Base-by-base conservation (phyloP, 2,329 filamentous ascomycete species). In the Microdochium bolleyi region DNA sequence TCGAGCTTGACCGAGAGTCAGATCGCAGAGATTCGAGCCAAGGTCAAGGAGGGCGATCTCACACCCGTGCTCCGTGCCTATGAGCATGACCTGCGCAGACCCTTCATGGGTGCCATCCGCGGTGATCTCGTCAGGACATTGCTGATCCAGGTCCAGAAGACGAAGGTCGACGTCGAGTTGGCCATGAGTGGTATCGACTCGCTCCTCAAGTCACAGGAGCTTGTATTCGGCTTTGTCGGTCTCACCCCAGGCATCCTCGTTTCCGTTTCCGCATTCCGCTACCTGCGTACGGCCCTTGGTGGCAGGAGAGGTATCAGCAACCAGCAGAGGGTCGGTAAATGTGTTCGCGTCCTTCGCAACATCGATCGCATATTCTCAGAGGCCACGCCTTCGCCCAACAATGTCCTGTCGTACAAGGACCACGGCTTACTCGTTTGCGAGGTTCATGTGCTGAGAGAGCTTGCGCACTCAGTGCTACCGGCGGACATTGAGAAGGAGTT, bases 151-250 rank as follows among this genome's bases (percentile, higher is more conserved):
- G 86, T 99, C 37, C 94, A 99, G 64, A 99, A 99, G 77, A 97
- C 94, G 22, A 99, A 99, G 74, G 94, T 99, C 9, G 94, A 99
- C 64, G 84, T 99, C 13, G 94, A 99, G 69, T 85, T 97, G 56
- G 94, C 94, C 14, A 92, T 99, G 73, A 90, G 88, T 55, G 94
- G 94, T 19, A 99, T 99, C 58, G 92, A 99, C 73, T 84, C 90
- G 32, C 79, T 99, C 30, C 78, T 99, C 54, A 96, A 94, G 73
- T 96, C 92, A 63, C 94, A 99, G 66, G 92, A 99, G 66, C 79
- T 99, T 49, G 89, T 99, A 24, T 99, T 99, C 71, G 94, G 90
- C n/a, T 96, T 99, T 64, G 86, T 99, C 37, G 92, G 92, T 5
- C 75, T 99, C 24, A 97, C 94, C 0, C 94, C 94, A 0, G 92